Conservation (phyloP, 2,329 filamentous ascomycete genomes). For the Pseudogymnoascus sp. region DNA sequence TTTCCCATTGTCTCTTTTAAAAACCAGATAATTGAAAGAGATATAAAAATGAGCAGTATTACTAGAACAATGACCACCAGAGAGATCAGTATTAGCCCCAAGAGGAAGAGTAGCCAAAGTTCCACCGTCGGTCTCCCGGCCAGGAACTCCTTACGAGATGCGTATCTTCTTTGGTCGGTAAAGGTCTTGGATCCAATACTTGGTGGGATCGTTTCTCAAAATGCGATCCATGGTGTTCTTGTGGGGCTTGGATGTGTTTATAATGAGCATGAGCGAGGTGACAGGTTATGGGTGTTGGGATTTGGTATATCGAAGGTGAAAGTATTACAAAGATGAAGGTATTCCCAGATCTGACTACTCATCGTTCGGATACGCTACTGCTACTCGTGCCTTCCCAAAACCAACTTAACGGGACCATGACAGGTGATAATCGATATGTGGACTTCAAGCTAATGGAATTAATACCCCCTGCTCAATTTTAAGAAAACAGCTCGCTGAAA, state of each 20-base stretch:
- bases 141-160: background rate
- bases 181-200: background rate
- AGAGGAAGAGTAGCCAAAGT: background rate
- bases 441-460: background rate
- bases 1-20: background rate
- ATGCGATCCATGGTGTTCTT: background rate
- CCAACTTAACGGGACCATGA: background rate
- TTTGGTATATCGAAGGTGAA: background rate
- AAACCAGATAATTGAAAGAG: background rate
- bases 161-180: background rate
- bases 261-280: background rate
- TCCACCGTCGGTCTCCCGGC: background rate
- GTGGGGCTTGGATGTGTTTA: background rate
- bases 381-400: background rate
- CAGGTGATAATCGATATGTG: background rate
- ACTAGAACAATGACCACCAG: background rate
- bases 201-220: background rate
- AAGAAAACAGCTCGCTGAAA: background rate
- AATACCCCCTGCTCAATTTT: background rate
- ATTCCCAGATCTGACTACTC: background rate
- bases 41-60: background rate
- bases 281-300: background rate
- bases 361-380: background rate
- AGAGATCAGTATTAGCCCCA: background rate
- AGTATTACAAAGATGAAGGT: background rate